phyloP scores from a whole-genome alignment of 176 grass and related monocot species.

The Hsuehochloa calcarea region DNA sequence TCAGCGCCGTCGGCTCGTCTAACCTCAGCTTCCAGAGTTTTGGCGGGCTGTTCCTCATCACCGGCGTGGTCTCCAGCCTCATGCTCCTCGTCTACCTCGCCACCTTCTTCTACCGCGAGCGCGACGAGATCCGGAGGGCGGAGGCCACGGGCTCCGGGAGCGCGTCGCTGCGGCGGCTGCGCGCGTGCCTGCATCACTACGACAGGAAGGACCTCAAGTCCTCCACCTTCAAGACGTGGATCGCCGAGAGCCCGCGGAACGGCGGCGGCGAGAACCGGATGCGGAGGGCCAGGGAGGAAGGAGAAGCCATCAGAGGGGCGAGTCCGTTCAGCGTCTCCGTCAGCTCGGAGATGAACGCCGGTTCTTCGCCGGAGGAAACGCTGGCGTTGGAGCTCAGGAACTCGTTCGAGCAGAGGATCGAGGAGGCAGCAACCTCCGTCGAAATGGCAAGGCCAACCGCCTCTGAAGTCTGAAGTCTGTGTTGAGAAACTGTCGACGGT shows the following conservation, averaged over 20 bases:
- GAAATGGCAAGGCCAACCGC: neutral
- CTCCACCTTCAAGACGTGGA: conserved; percentile 50
- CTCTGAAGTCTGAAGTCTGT: too few relatives aligned
- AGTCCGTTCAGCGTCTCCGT: conserved; percentile 38
- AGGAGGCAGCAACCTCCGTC: neutral
- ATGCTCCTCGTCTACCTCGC: conserved; percentile 53
- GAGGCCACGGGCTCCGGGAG: conserved; percentile 21
- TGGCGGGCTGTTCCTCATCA: conserved; percentile 81
- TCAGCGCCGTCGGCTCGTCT: conserved; percentile 33
- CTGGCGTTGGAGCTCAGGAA: neutral
- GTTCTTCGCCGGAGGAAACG: conserved; percentile 4
- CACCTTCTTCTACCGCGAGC: conserved; percentile 66
- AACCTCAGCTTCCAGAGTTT: conserved; percentile 73
- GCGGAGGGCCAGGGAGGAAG: neutral
- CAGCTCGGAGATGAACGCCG: conserved; percentile 27
- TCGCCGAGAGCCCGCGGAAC: neutral
- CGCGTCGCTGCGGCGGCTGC: conserved; percentile 35
- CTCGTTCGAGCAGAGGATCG: conserved; percentile 32
- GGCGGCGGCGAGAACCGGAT: neutral
- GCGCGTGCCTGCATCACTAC: conserved; percentile 46
- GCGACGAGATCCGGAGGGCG: conserved; percentile 30
- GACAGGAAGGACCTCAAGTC: conserved; percentile 40
- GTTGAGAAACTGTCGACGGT: too few relatives aligned
- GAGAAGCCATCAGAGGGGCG: neutral
- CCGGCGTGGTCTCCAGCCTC: conserved; percentile 54